Evolutionary conservation across 768 basidiomycete genomes (phyloP), one percentile per base, ranked within the genome.

Genomic region (Lactarius quietus): DNA sequence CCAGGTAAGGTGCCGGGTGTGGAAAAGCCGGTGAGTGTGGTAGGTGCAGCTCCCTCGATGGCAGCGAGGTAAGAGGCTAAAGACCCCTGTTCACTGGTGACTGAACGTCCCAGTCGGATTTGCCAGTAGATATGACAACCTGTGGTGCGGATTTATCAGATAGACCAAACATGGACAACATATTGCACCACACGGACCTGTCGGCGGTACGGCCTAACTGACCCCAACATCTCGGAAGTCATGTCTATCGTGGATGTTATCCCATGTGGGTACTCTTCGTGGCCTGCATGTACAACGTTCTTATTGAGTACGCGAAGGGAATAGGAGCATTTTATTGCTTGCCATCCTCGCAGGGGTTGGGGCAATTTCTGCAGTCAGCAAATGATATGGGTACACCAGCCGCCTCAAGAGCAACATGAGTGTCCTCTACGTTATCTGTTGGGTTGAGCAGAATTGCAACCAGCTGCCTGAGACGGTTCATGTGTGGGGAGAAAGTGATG

Each of bases 81-180:
- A 6, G 89, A 86, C 56, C 82, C 84, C 29, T 81, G 77, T 31
- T 84, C 88, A 64, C 87, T 83, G 3, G 89, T 89, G 65, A 98
- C 85, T 51, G 94, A 87, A 48, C 81, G 80, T 86, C 84, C 95
- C 95, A 98, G 77, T 98, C 93, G 23, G 86, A 81, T 76, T 90
- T 87, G 7, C 93, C 93, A 0, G 94, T 96, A 1, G 92, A 95
- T 60, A 98, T 90, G 38, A 98, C 80, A 38, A 96, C 81, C 89
- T 95, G 73, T 6, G 51, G 26, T 20, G 18, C 20, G 10, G 36
- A 17, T 20, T 68, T 57, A 66, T 53, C 53, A 66, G 64, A 69
- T 68, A 58, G 66, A 18, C 58, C 5, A 12, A 51, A 36, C 43
- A 31, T 54, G 12, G 48, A 51, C 23, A 14, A 26, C 3, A 31